A percentile compares a stretch with the other conserved stretches of the same genome.
phyloP scores from a whole-genome alignment of 306 rosid species.

The Vicia faba region DNA sequence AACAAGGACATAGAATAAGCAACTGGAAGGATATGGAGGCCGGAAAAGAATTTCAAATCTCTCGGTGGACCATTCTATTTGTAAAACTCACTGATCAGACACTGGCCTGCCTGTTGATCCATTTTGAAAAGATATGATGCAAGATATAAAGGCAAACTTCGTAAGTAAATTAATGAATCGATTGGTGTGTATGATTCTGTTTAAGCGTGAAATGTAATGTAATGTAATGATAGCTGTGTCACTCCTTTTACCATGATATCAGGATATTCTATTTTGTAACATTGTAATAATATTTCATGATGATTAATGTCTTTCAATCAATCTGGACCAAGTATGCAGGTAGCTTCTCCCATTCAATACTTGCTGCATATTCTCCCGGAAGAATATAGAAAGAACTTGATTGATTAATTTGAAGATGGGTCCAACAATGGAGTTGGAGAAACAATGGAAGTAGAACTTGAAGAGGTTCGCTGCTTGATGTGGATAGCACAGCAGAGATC shows the following conservation, averaged over 20 bases:
- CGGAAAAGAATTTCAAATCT: slow-evolving; percentile 1
- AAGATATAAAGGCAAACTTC: neutral
- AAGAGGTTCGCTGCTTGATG: neutral
- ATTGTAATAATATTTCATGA: neutral
- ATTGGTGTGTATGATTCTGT: neutral
- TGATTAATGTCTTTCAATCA: neutral
- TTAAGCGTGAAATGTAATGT: neutral
- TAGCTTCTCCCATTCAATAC: neutral
- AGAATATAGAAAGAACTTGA: neutral
- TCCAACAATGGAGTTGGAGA: neutral
- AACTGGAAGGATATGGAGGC: neutral
- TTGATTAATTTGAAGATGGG: neutral
- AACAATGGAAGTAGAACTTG: neutral
- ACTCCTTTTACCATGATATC: neutral
- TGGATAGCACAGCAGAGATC: too few relatives aligned
- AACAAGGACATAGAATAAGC: slow-evolving; percentile 17
- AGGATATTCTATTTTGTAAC: neutral
- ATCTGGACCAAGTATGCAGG: neutral
- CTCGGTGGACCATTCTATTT: neutral
- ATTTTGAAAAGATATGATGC: neutral
- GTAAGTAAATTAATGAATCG: neutral
- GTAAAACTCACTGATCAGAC: neutral
- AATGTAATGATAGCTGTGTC: neutral
- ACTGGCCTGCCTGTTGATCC: neutral
- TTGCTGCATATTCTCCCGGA: neutral